Base-by-base conservation (phyloP, 1,284 basidiomycete species). In the Tremellales sp. region DNA sequence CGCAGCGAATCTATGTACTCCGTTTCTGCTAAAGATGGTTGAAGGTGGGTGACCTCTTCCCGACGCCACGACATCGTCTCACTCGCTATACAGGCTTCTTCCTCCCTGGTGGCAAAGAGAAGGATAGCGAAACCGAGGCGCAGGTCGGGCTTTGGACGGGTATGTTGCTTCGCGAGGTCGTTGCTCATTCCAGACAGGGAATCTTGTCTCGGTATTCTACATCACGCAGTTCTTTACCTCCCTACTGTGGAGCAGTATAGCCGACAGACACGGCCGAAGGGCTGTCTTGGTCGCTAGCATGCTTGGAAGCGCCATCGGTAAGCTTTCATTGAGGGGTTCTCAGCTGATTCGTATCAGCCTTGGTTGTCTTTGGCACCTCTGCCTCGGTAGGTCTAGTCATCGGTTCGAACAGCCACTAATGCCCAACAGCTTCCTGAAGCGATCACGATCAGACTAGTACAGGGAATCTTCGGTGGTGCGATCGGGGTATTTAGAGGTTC, bases 391-490 rank as follows among this genome's bases (percentile, higher is more conserved):
- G 68, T 53, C 19, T n/a, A n/a, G n/a, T n/a, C n/a, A n/a, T n/a
- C n/a, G n/a, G 12, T 27, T 28, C 12, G 9, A 5, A 27, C 24
- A 16, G 19, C 14, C 24, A 21, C 22, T 39, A 9, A 40, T n/a
- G 19, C 39, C 31, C 5, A 24, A 12, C 45, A 70, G 69, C 77
- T 92, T 13, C 79, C 83, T 22, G 83, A 93, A 68, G 94, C 93
- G 3, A 83, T 97, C 45, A 82, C 78, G 38, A 84, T 94, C 29
- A 81, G 94, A n/a, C 77, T 98, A 5, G 78, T 90, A 22, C 94
- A 98, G 71, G 94, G 94, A 22, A 80, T 97, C 35, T 98, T 97
- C 67, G 92, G 88, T 9, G 94, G 94, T 14, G 87, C 90, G 13
- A 86, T 95, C 28, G 93, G 91, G 25, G 92, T 95, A 16, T 64